Base-by-base conservation (phyloP, 2,329 filamentous ascomycete species). In the Penicillium brasilianum region DNA sequence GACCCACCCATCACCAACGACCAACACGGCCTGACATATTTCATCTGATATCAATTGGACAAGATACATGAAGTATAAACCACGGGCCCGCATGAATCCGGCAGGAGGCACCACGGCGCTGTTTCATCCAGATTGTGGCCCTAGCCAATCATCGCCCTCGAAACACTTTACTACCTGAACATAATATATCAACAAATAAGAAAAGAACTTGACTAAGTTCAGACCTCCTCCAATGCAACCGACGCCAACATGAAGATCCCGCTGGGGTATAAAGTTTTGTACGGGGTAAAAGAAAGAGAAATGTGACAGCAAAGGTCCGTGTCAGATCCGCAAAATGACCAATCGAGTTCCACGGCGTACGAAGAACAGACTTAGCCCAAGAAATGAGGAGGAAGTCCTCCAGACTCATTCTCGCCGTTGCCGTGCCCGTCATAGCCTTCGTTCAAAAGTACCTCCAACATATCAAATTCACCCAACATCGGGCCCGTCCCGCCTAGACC, bases 401-500 rank as follows among this genome's bases (percentile, higher is more conserved):
- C 65, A 39, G 64, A 61, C 28, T 67, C 63, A 36, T 63, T 60
- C 7, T 73, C 71, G 9, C 64, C 68, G 51, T 63, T 37, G 9
- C 36, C 56, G 44, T 70, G 71, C 11, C 71, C 72, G 54, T 76
- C 74, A 61, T 77, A 77, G 30, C 76, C 76, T 65, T 80, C 78
- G 51, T 80, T 79, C 28, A 80, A 71, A 14, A 82, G 70, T 6
- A 81, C 77, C 64, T 81, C 80, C n/a, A 82, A 67, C 78, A 82
- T 80, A 59, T 82, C 80, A 57, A 80, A 79, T 49, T 80, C 84
- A 1, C 84, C 85, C 14, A 88, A 79, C 74, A 87, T 85, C n/a
- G 85, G 85, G 0, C 86, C 86, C 20, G 83, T 85, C 22, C 87
- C 85, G 57, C 87, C 85, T 1, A 84, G 81, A 13, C 84, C 84